Evolutionary conservation across 2,329 filamentous ascomycete species (phyloP), one percentile per base, ranked within the genome.

Genomic region (Aschersonia sp.): DNA sequence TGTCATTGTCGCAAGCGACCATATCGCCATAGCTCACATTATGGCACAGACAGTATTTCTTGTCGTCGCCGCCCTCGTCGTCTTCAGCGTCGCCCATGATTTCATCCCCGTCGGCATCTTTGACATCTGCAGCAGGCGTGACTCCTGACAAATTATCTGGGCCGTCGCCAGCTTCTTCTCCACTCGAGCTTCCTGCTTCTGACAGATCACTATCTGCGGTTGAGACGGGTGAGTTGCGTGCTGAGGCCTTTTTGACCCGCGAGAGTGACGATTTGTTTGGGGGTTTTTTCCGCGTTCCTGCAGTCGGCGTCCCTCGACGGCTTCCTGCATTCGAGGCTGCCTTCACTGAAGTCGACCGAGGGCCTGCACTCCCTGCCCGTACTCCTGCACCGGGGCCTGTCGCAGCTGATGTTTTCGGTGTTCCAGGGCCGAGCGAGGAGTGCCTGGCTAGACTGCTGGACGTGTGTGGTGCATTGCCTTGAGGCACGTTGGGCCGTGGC

Each of bases 11-110:
- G 67, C 86, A 92, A 32, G 85, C 86, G 53, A 92, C 85, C 86
- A 92, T 92, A 59, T 90, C 83, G 51, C 86, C 86, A 59, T 85
- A 88, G 63, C 83, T 87, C 54, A 89, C 83, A 56, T 84, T 84
- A 61, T 89, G 83, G 63, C 86, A 92, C 32, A 83, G 73, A 66
- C 86, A 92, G 66, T 92, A 92, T 62, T 87, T 85, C 59, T 84
- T 82, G 64, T 88, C 84, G 52, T 83, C 81, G 47, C 79, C 80
- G 42, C 82, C 83, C 48, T 87, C 83, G 45, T 87, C 83, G 33
- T 83, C 80, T 49, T 79, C 71, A 7, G 68, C 73, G 48, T 72
- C 73, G 31, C 74, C 74, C 55, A 78, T 66, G 50, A 66, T 60
- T 56, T 78, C 79, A 55, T 81, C 72, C 47, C 71, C 68, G 33